Percentiles rank a stretch among this genome's conserved stretches.
These are phyloP conservation scores for Sporothrix globosa DNA, from an alignment of 2,329 filamentous ascomycete species.

Conservation along the genomic window DNA sequence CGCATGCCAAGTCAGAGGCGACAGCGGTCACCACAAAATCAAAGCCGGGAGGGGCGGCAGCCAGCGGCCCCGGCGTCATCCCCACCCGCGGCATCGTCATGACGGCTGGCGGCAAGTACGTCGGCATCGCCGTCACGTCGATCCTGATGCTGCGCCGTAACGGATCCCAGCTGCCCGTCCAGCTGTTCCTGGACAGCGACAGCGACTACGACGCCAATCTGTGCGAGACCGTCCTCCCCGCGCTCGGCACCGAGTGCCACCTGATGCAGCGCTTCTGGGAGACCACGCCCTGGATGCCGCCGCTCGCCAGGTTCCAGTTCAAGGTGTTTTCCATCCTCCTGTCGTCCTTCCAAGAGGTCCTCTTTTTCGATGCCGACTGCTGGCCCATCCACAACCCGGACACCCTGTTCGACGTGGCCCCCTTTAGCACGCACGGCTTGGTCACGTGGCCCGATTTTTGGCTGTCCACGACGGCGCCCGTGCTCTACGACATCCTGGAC, in stretches of 20 bases:
- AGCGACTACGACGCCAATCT: conserved; percentile 41
- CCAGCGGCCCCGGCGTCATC: neutral
- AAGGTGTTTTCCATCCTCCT: conserved; percentile 62
- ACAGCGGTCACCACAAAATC: neutral
- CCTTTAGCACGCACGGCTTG: conserved; percentile 56
- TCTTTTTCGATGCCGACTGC: conserved; percentile 62
- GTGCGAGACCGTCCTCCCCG: conserved; percentile 42
- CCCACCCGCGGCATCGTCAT: conserved; percentile 54
- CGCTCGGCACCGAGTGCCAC: conserved; percentile 43
- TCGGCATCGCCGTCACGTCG: conserved; percentile 55
- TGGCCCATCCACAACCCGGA: conserved; percentile 51
- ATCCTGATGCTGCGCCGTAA: conserved; percentile 56
- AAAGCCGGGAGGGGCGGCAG: neutral
- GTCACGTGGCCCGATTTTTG: conserved; percentile 63
- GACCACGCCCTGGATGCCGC: conserved; percentile 34
- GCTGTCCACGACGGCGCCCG: conserved; percentile 48
- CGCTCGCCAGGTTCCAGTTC: conserved; percentile 54
- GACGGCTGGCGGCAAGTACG: conserved; percentile 52
- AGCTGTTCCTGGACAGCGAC: conserved; percentile 45
- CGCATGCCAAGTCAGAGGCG: neutral
- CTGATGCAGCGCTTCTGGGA: conserved; percentile 41
- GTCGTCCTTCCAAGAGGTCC: conserved; percentile 60
- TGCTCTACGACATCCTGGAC: conserved; percentile 50
- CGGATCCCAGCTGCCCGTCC: conserved; percentile 54
- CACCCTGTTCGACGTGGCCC: conserved; percentile 54